Base-by-base conservation (phyloP, 2,329 filamentous ascomycete genomes). In the Fusarium pseudograminearum region DNA sequence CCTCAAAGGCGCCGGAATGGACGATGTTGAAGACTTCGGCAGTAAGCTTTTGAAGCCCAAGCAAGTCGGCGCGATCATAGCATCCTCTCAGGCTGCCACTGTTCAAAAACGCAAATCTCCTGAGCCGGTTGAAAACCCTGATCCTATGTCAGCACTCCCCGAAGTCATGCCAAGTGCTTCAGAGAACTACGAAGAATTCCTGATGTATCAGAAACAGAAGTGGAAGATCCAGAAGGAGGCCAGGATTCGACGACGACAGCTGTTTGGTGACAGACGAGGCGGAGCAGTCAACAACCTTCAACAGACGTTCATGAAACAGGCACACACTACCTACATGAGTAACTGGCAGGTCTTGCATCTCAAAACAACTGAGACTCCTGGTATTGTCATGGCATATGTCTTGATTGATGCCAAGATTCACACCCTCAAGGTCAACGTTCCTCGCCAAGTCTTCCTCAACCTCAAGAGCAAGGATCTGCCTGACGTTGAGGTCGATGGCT, bases 211-310 rank as follows among this genome's bases (percentile, higher is more conserved):
- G 78, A 99, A 99, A 80, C 89, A 94, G 82, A 99, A 99, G 80
- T 99, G 96, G 96, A 98, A 95, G 82, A 91, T 98, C 38, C 96
- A 99, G 78, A 97, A 94, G 76, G 92, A 97, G 78, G 94, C 95
- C 34, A 89, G 96, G 24, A 86, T 91, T 64, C 90, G 95, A 44
- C 87, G 97, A 69, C 89, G 95, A 50, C 96, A 99, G 78, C 84
- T 99, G 1, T 99, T 99, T 74, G 96, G 96, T 63, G 95, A 99
- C 74, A 90, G 91, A 60, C 87, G 90, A 63, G 83, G 84, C 14
- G 72, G 77, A 41, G 70, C 74, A 10, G 77, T 71, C 40, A 87
- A 80, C 76, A 88, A 89, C 65, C 87, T 91, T 71, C 87, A 90
- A 73, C 86, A 88, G 64, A 88, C 86, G 0, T 98, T 99, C 85